Evolutionary conservation across 179 eudicot genomes (phyloP), one percentile per base, ranked within the genome.

Genomic region (Vitellaria paradoxa): DNA sequence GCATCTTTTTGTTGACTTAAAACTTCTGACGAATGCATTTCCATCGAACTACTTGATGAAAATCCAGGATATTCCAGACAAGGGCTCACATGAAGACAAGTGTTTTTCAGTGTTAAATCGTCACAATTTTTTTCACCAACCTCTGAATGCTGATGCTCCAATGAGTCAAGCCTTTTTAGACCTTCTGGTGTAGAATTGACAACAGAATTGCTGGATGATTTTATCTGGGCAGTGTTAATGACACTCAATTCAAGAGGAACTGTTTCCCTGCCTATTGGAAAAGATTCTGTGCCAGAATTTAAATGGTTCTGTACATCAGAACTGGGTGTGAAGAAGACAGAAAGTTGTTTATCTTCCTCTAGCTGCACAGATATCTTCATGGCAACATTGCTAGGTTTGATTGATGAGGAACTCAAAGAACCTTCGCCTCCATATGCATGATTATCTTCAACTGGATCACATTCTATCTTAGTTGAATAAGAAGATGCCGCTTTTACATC

Each of bases 401-500:
- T 20, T 55, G 66, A 42, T n/a, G 68, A 59, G 52, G 69, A 45
- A 45, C 70, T 23, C 50, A 73, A 57, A 81, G 78, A 52, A 46
- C 65, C 79, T 42, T 77, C 72, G 52, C 14, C 78, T 79, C 65
- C 78, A 79, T 69, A 72, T 49, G 70, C 45, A 7, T 75, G 21
- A 62, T 63, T 79, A 75, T 67, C 37, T 78, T 72, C 61, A 56
- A 75, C 23, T 74, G 46, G 30, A 21, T 65, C 69, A 82, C 23
- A 68, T 66, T 68, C 81, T 72, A 60, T 71, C 42, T 47, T 57
- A 42, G 73, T 26, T 45, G 80, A 50, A 81, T 65, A 66, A 68
- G 84, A 77, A 77, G 81, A 81, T 63, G 64, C 72, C 17, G 72
- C 79, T 80, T 81, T n/a, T 75, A 55, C 79, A 62, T 69, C 76